These are phyloP conservation scores for Thalassiosira pacifica DNA, from an alignment of 352 stramenopile genomes.

Conservation along the genomic window DNA sequence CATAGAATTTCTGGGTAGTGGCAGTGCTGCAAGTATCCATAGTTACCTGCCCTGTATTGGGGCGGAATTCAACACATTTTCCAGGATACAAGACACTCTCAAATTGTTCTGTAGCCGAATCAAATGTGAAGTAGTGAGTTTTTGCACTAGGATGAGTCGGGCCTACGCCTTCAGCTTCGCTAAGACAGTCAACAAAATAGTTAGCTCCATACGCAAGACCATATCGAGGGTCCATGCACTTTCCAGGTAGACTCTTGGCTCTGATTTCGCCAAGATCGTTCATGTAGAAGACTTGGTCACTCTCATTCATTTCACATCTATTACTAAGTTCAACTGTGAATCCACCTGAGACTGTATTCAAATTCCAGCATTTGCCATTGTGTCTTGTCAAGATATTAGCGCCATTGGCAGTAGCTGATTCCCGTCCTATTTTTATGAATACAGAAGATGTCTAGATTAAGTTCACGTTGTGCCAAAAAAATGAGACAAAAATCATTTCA, in stretches of 20 bases:
- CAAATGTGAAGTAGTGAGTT: no score
- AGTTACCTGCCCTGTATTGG: background rate
- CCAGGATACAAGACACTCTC: no score
- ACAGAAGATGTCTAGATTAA: no score
- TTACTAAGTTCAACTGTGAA: background rate
- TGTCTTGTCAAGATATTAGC: no score
- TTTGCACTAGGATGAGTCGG: no score
- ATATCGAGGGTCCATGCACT: constrained; percentile 30
- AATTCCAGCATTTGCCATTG: background rate
- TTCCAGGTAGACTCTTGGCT: constrained; percentile 32
- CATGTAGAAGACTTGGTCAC: constrained; percentile 33
- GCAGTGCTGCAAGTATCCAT: no score
- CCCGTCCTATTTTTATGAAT: no score
- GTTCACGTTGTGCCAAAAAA: constrained; percentile 25
- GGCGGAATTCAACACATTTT: background rate
- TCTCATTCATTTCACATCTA: background rate
- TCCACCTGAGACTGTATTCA: background rate
- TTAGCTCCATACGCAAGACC: no score
- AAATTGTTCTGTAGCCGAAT: no score
- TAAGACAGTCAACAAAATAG: no score
- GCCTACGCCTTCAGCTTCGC: no score
- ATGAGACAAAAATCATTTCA: background rate
- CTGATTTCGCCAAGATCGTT: constrained; percentile 44
- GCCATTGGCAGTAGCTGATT: no score
- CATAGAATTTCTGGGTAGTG: constrained; percentile 19